Base-by-base conservation (phyloP, 2,329 filamentous ascomycete species). In the Colletotrichum brevisporum region DNA sequence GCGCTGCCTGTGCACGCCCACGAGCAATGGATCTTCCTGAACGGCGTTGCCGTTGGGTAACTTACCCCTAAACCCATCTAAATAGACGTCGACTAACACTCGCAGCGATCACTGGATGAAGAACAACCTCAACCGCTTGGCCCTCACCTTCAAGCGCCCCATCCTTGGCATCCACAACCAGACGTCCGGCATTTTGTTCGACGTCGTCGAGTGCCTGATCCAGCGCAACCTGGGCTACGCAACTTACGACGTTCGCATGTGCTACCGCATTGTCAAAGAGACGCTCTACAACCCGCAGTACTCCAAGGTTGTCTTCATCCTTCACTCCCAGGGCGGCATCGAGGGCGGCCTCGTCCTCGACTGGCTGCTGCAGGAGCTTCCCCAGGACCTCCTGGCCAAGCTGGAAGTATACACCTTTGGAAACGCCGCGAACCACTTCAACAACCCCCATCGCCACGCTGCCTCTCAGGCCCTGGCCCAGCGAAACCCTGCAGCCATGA, bases 321-420 rank as follows among this genome's bases (percentile, higher is more conserved):
- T 92, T 50, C 93, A 96, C 78, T 93, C 90, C 1, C 93, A 95
- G 78, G 93, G 93, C 4, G 92, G 87, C 13, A 93, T 95, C 59
- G 90, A 94, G 75, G 91, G 90, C 2, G 87, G 91, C 2, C 81
- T 94, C 59, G 89, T 94, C 5, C 79, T 95, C 6, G 93, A 96
- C 79, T 93, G 92, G 91, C 84, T 95, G 2, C 83, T 94, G 1
- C 90, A 91, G 71, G 92, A 94, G 75, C 79, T 94, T 12, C 88
- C 91, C 0, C 89, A 90, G 67, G 86, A 91, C 71, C 81, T 91
- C 3, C 82, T 94, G 9, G 79, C 83, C 3, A 92, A 94, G 73
- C 84, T 94, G 1, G 92, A 95, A 78, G 87, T 95, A 1, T 91
- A 91, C 78, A 95, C 92, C 0, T 95, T 95, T 77, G 93, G 92